Conservation (phyloP, 495 filamentous ascomycete genomes). For the Ramalina peruviana region DNA sequence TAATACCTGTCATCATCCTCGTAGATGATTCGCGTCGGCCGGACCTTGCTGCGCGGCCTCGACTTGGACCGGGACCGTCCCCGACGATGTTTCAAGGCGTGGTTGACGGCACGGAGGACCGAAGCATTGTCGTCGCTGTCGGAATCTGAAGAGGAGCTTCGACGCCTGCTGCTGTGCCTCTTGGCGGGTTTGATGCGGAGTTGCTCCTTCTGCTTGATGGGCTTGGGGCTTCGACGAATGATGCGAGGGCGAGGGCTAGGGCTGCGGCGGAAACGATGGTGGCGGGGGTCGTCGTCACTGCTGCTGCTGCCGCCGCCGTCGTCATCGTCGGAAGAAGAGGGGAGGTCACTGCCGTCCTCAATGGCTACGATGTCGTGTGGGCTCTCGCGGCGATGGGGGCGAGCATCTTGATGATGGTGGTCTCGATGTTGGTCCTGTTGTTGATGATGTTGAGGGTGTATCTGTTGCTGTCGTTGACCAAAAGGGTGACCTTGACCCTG, state of each 20-base stretch:
- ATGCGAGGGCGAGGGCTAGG: neutral
- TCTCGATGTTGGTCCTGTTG: neutral
- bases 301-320: neutral
- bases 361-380: neutral
- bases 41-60: neutral
- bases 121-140: neutral
- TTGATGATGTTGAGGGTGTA: neutral
- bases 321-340: neutral
- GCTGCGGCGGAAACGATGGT: neutral
- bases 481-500: neutral
- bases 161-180: too few species aligned
- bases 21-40: neutral
- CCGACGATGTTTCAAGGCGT: neutral
- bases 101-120: neutral
- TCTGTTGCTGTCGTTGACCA: neutral
- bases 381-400: neutral
- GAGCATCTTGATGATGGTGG: neutral
- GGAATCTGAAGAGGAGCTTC: too few species aligned
- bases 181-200: too few species aligned
- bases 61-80: neutral
- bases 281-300: neutral
- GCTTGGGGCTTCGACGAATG: neutral
- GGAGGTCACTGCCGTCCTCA: neutral
- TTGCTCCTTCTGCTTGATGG: too few species aligned
- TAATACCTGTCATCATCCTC: neutral